Percentiles rank a stretch among this genome's conserved stretches.
Conservation (phyloP, 352 stramenopile genomes). For the Elongisporangium anandrum region DNA sequence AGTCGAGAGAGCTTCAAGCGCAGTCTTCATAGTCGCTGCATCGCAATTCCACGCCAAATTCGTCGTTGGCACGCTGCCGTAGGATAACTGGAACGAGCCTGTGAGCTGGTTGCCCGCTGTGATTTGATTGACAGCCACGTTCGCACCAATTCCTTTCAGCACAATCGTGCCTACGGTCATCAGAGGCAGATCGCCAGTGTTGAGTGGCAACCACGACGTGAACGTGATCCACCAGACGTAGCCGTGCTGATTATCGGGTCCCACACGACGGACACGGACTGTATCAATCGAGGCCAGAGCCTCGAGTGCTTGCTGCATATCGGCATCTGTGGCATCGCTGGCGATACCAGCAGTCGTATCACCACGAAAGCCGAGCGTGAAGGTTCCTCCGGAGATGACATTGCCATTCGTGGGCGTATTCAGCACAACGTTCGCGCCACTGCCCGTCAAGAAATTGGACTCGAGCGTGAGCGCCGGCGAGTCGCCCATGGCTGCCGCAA, state of each 20-base stretch:
- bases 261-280: constrained; percentile 51
- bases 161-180: constrained; percentile 42
- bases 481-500: constrained; percentile 61
- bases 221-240: constrained; percentile 83
- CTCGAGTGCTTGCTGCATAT: constrained; percentile 60
- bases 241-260: constrained; percentile 48
- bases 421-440: constrained; percentile 63
- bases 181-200: constrained; percentile 54
- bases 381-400: constrained; percentile 79
- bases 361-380: constrained; percentile 89
- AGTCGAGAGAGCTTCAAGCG: constrained; percentile 47
- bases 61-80: constrained; percentile 39
- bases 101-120: constrained; percentile 61
- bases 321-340: constrained; percentile 65
- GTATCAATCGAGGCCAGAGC: constrained; percentile 51
- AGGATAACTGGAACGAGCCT: constrained; percentile 61
- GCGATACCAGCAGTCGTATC: constrained; percentile 85
- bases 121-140: constrained; percentile 27
- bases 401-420: constrained; percentile 57
- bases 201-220: constrained; percentile 39
- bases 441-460: constrained; percentile 66
- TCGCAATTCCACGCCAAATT: constrained; percentile 80
- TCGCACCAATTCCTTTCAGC: constrained; percentile 29
- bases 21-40: constrained; percentile 58
- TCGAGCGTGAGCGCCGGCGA: constrained; percentile 54